A percentile compares a stretch with the other conserved stretches of the same genome.
phyloP scores from a whole-genome alignment of 306 rosid genomes.

The apple (Malus domestica) region DNA sequence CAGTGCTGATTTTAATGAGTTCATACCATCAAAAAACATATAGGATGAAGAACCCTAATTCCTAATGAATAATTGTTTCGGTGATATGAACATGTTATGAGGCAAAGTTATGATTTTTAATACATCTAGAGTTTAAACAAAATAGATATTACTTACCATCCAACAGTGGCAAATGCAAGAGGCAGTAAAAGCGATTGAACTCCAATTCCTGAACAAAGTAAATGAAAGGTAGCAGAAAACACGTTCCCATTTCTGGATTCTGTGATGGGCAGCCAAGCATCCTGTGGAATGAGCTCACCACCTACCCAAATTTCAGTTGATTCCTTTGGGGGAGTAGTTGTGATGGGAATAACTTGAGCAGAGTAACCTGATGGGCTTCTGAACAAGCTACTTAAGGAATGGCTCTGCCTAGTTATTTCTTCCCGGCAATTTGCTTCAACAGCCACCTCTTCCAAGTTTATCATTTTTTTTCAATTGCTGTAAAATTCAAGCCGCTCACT shows the following conservation, averaged over 20 bases:
- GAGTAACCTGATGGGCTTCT: background rate
- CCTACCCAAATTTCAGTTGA: background rate
- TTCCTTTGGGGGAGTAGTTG: background rate
- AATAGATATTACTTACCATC: conserved; percentile 39
- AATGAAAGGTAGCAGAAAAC: conserved; percentile 30
- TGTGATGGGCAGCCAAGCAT: conserved; percentile 60
- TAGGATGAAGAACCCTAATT: background rate
- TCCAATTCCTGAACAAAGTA: conserved; percentile 48
- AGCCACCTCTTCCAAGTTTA: conserved; percentile 3
- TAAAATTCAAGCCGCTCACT: background rate
- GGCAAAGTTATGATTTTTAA: background rate
- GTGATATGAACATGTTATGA: background rate
- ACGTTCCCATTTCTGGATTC: conserved; percentile 50
- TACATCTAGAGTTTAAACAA: background rate
- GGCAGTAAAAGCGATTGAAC: conserved; percentile 61
- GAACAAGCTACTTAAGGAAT: background rate
- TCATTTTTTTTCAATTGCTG: background rate
- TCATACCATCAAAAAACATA: background rate
- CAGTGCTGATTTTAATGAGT: background rate
- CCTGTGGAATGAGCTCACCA: conserved; percentile 22
- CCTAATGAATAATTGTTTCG: background rate
- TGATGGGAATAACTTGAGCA: conserved; percentile 4
- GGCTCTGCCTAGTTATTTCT: background rate
- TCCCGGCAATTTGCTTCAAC: background rate
- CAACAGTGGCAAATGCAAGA: conserved; percentile 54